Conservation (phyloP, 2,329 filamentous ascomycete species). For the Dothiorella sarmentorum region DNA sequence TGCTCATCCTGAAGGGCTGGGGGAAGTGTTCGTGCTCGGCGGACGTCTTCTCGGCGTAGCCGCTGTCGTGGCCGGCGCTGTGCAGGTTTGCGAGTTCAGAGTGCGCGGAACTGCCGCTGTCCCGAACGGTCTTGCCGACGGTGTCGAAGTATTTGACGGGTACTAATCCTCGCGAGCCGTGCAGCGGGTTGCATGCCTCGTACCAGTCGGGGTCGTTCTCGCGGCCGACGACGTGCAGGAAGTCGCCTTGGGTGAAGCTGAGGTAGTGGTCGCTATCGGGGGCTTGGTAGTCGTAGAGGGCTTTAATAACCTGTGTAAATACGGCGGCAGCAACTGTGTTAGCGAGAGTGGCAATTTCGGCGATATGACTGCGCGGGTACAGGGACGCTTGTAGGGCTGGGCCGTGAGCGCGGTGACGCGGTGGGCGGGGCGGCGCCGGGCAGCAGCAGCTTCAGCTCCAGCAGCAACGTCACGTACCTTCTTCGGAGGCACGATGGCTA, state of each 20-base stretch:
- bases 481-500: conserved; percentile 87
- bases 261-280: conserved; percentile 61
- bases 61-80: conserved; percentile 81
- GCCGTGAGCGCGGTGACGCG: conserved; percentile 14
- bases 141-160: conserved; percentile 92
- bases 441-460: background rate
- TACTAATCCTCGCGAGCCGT: conserved; percentile 83
- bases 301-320: conserved; percentile 78
- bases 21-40: conserved; percentile 17
- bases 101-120: conserved; percentile 59
- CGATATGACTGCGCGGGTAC: conserved; percentile 18
- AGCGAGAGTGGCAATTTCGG: conserved; percentile 22
- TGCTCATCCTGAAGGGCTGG: conserved; percentile 36
- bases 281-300: conserved; percentile 87
- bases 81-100: conserved; percentile 44
- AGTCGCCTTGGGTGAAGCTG: conserved; percentile 91
- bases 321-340: conserved; percentile 22
- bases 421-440: conserved; percentile 2
- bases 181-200: conserved; percentile 94
- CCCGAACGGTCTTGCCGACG: conserved; percentile 85
- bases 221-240: conserved; percentile 94
- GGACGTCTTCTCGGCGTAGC: conserved; percentile 63
- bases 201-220: conserved; percentile 97
- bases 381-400: conserved; percentile 17
- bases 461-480: conserved; percentile 60